These are phyloP conservation scores for Lactarius sanguifluus DNA, from an alignment of 768 basidiomycete genomes.

Conservation along the genomic window DNA sequence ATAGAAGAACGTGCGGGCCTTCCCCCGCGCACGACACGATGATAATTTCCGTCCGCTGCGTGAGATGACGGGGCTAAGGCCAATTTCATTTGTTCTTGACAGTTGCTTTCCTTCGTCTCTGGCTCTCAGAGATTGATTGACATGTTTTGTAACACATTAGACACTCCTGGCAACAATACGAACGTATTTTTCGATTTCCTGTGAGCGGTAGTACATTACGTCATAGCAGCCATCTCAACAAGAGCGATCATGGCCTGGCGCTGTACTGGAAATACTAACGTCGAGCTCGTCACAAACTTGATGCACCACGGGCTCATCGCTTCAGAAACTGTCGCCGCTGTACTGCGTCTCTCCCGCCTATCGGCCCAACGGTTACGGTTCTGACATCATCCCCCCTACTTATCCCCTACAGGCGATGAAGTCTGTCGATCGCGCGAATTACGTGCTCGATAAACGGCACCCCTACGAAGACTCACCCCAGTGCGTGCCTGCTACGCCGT, in stretches of 20 bases:
- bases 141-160: not conserved
- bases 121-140: slow-evolving; percentile 40
- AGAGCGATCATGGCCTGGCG: slow-evolving; percentile 74
- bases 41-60: not conserved
- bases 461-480: slow-evolving; percentile 56
- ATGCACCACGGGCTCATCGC: slow-evolving; percentile 50
- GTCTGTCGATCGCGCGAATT: slow-evolving; percentile 48
- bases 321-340: slow-evolving; percentile 55
- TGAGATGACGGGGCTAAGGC: not conserved
- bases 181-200: not conserved
- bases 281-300: slow-evolving; percentile 74
- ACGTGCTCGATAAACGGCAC: slow-evolving; percentile 38
- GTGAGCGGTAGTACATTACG: not conserved
- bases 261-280: slow-evolving; percentile 66
- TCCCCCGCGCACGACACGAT: not conserved
- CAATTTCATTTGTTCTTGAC: not conserved
- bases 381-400: not conserved
- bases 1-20: not conserved
- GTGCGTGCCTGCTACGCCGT: slow-evolving; percentile 30
- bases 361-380: not conserved
- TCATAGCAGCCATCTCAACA: not conserved
- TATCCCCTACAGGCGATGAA: slow-evolving; percentile 42
- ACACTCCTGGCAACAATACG: no score
- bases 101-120: slow-evolving; percentile 44
- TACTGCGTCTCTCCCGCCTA: slow-evolving; percentile 33